Evolutionary conservation across 1,284 basidiomycete genomes (phyloP), one percentile per base, ranked within the genome.

Genomic region (Abortiporus biennis): DNA sequence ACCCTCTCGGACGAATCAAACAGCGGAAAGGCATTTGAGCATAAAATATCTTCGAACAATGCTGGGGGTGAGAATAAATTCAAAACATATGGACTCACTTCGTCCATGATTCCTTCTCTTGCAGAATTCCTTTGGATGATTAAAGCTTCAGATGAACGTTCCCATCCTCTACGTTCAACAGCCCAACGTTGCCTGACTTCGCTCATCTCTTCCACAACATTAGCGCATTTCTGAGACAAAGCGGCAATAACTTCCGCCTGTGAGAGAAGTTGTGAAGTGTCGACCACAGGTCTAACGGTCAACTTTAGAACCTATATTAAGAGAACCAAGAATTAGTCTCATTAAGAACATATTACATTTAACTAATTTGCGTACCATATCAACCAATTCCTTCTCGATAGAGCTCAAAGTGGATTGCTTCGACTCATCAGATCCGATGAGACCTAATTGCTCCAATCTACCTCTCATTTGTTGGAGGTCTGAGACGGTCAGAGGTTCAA

Each of bases 231-330:
- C 13, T 61, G 53, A 1, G 65, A 69, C 12, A 86, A 59, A 1
- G 65, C 59, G 3, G 72, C 64, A 49, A 86, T 85, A 9, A 69
- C 69, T 17, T 73, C 69, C 5, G 83, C 83, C 51, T 86, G 83
- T 34, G 64, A 62, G 17, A 71, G 54, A 2, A 85, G 61, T 51
- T 85, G 83, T 2, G 67, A 55, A 3, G 65, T 46, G 46, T 63
- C 47, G 54, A 68, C 54, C 58, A 66, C 43, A 54, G 36, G 30
- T 34, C 57, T 6, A 47, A 38, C 2, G 45, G 46, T 35, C 53
- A 59, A 40, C 9, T 71, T 73, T 20, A 85, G 52, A 17, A 81
- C 67, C 80, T 84, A 50, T 16, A 25, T 23, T 42, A 30, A 11
- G 46, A 29, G 25, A 25, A 33, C 51, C 40, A 42, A 41, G 15